Base-by-base conservation (phyloP, 495 filamentous ascomycete genomes). In the Diplogelasinospora grovesii region DNA sequence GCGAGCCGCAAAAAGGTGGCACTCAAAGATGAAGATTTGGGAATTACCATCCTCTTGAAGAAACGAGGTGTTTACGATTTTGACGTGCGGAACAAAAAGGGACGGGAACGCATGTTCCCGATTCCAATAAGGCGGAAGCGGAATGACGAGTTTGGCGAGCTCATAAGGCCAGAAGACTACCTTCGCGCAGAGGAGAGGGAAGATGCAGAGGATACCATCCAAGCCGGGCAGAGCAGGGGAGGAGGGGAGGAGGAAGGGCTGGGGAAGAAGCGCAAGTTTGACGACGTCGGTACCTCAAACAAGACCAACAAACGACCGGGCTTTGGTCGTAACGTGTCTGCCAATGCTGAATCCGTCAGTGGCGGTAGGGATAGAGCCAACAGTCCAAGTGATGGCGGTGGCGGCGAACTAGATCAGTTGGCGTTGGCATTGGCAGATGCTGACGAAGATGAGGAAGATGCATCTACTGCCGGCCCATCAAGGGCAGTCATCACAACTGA, bases 221-320 rank as follows among this genome's bases (percentile, higher is more conserved):
- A 75, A 49, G 41, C 44, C 52, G 61, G 64, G 36, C 68, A 54
- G 43, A 63, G 48, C 16, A 54, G 64, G 16, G n/a, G n/a, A n/a
- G n/a, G n/a, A n/a, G n/a, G n/a, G n/a, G 59, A 59, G 11, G 66
- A 85, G 46, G 82, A 78, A 19, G 75, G 77, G 23, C 73, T 96
- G 24, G 93, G 93, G 16, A 88, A 90, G 67, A 98, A 98, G 61
- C 75, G 92, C 31, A 89, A 86, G 63, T 96, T 89, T 86, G 84
- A 88, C 39, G 88, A 95, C 41, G 60, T 77, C 10, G 72, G 64
- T 1, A 47, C 66, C 3, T 60, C 62, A 19, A 49, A 56, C 35
- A 72, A 71, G 31, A 73, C 45, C 36, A 63, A 70, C 26, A 68
- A 61, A 49, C 68, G 54, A 31, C 61, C 52, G 6, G 66, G 70